Evolutionary conservation across 345 rosid species (phyloP).

Genomic region (Aethionema arabicum): DNA sequence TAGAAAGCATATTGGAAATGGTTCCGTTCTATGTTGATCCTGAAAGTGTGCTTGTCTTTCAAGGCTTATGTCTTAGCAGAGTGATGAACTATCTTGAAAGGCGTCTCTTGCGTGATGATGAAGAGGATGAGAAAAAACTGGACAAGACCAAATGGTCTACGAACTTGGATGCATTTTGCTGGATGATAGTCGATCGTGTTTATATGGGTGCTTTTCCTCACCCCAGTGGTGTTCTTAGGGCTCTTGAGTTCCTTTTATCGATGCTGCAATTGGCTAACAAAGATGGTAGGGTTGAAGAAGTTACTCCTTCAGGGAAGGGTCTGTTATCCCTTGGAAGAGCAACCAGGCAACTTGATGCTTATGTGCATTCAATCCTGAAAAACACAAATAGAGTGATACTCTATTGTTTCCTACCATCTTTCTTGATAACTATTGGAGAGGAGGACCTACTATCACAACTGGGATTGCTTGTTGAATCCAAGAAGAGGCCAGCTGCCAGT

Average conservation of each 20-base stretch:
- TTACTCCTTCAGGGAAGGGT: constrained; percentile 86
- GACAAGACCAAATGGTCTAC: constrained; percentile 92
- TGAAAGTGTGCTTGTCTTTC: constrained; percentile 85
- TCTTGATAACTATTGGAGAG: constrained; percentile 82
- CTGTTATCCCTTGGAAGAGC: constrained; percentile 83
- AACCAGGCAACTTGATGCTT: constrained; percentile 83
- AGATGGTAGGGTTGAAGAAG: constrained; percentile 94
- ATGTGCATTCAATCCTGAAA: constrained; percentile 85
- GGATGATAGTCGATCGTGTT: constrained; percentile 95
- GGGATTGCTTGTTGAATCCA: constrained; percentile 74
- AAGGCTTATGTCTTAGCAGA: constrained; percentile 90
- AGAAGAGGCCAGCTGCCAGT: constrained; percentile 50
- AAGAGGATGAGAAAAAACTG: constrained; percentile 90
- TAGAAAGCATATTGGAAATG: constrained; percentile 85
- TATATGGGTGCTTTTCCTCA: constrained; percentile 98
- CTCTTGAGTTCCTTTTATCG: constrained; percentile 88
- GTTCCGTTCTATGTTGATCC: constrained; percentile 87
- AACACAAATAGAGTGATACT: constrained; percentile 85
- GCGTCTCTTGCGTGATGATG: constrained; percentile 96
- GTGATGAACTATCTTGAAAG: constrained; percentile 97
- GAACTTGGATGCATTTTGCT: constrained; percentile 89
- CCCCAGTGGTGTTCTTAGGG: constrained; percentile 72
- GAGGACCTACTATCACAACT: constrained; percentile 73
- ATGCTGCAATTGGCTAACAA: constrained; percentile 97
- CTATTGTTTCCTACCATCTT: constrained; percentile 92